Evolutionary conservation across 2,329 filamentous ascomycete genomes (phyloP).

Genomic region (Fusarium udum): DNA sequence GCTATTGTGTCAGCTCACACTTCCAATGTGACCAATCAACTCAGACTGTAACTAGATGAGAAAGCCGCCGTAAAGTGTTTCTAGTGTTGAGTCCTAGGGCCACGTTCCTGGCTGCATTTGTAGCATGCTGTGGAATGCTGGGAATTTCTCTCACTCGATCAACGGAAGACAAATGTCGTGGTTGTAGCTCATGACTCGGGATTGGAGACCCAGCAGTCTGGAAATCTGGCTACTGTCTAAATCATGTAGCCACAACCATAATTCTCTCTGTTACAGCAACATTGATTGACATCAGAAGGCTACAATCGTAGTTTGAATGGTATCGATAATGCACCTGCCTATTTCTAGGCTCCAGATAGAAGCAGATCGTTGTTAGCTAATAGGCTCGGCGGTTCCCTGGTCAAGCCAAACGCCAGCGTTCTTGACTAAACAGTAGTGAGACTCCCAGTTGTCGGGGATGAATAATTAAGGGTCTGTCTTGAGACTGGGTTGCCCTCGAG

Average conservation of each 20-base stretch:
- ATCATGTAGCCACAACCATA: not conserved
- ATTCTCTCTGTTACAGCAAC: not conserved
- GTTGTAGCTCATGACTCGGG: constrained; percentile 21
- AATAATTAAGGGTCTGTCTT: constrained; percentile 19
- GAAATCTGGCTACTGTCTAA: constrained; percentile 7
- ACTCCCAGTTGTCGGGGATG: constrained; percentile 17
- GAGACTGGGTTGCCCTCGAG: constrained; percentile 2
- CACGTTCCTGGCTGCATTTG: constrained; percentile 32
- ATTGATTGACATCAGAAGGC: not conserved
- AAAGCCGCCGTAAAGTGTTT: not conserved
- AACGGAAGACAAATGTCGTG: constrained; percentile 20
- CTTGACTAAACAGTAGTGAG: constrained; percentile 1
- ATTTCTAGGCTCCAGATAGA: not conserved
- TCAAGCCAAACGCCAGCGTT: not conserved
- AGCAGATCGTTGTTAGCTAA: not conserved
- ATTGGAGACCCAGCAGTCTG: constrained; percentile 28
- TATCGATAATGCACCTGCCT: not conserved
- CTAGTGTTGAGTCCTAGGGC: constrained; percentile 4
- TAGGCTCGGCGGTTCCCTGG: constrained; percentile 10
- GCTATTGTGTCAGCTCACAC: not conserved
- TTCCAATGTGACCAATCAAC: not conserved
- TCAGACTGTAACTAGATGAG: not conserved
- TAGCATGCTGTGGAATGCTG: constrained; percentile 37
- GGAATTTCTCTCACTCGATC: constrained; percentile 30
- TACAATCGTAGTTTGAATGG: not conserved